A percentile compares a stretch with the other conserved stretches of the same genome.
Conservation (phyloP, 164 flowering plant genomes). For the Brasenia schreberi region DNA sequence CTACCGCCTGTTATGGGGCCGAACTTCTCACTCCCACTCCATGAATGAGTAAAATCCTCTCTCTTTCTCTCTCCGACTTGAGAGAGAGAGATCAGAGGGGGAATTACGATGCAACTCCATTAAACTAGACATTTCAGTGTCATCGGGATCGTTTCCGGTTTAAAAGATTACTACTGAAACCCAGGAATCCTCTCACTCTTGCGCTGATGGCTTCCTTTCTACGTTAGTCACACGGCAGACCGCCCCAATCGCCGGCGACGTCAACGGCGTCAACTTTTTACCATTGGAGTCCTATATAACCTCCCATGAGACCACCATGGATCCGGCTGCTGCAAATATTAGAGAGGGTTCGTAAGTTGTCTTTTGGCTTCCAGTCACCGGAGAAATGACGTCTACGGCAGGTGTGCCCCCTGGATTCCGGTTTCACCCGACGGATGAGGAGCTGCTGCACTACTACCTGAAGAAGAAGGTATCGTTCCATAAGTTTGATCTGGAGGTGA, state of each 20-base stretch:
- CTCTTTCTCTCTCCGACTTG: background rate
- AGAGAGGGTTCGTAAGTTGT: background rate
- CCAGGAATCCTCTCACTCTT: constrained; percentile 10
- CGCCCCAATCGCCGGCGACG: constrained; percentile 53
- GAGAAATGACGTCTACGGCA: constrained; percentile 38
- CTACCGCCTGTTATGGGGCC: background rate
- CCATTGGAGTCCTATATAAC: constrained; percentile 14
- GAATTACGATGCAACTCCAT: background rate
- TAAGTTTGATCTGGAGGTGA: constrained; percentile 88
- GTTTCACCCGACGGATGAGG: constrained; percentile 93
- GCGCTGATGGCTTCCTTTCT: constrained; percentile 30
- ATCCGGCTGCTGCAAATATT: constrained; percentile 4
- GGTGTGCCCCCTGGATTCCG: constrained; percentile 96
- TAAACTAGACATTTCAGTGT: background rate
- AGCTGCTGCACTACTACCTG: constrained; percentile 83
- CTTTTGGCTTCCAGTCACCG: background rate
- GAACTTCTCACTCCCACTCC: background rate
- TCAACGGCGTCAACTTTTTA: constrained; percentile 69
- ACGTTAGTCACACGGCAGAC: constrained; percentile 47
- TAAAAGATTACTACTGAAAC: background rate
- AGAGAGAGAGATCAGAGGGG: background rate
- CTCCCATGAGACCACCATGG: constrained; percentile 7
- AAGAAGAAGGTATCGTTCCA: constrained; percentile 79
- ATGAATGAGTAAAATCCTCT: background rate
- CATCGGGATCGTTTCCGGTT: background rate